Conservation (phyloP, 768 basidiomycete species). For the Mycena galericulata region DNA sequence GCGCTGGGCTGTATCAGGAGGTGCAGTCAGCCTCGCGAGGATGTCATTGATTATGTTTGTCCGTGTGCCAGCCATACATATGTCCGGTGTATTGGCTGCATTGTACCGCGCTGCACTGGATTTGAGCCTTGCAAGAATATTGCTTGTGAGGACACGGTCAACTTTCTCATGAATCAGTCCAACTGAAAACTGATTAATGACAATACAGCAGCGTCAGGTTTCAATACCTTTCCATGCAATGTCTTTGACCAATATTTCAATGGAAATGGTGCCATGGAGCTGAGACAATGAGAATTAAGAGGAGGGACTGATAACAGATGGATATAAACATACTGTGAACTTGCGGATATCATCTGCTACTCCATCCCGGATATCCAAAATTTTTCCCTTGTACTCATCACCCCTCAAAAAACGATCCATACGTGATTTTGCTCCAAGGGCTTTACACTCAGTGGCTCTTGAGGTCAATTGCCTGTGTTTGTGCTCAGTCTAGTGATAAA, state of each 20-base stretch:
- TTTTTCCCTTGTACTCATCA: too few species aligned
- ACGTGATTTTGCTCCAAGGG: too few species aligned
- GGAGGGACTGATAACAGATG: too few species aligned
- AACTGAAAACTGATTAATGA: background rate
- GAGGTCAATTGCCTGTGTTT: too few species aligned
- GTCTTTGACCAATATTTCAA: background rate
- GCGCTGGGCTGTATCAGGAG: background rate
- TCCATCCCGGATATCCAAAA: too few species aligned
- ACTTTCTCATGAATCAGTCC: background rate
- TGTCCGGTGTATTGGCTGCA: background rate
- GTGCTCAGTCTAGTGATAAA: too few species aligned
- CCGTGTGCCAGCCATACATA: constrained; percentile 9
- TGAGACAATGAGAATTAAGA: background rate
- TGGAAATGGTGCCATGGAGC: background rate
- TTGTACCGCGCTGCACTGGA: background rate
- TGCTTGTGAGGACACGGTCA: background rate
- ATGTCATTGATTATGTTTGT: background rate
- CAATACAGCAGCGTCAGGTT: background rate
- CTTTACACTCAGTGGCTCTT: too few species aligned
- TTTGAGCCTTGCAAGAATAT: background rate
- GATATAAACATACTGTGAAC: too few species aligned
- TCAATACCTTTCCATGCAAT: background rate
- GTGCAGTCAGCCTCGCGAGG: background rate
- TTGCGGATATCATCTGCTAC: too few species aligned
- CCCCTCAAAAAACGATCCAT: too few species aligned